These are phyloP conservation scores for Penicillium brevicompactum DNA, from an alignment of 2,329 filamentous ascomycete species.

Conservation along the genomic window DNA sequence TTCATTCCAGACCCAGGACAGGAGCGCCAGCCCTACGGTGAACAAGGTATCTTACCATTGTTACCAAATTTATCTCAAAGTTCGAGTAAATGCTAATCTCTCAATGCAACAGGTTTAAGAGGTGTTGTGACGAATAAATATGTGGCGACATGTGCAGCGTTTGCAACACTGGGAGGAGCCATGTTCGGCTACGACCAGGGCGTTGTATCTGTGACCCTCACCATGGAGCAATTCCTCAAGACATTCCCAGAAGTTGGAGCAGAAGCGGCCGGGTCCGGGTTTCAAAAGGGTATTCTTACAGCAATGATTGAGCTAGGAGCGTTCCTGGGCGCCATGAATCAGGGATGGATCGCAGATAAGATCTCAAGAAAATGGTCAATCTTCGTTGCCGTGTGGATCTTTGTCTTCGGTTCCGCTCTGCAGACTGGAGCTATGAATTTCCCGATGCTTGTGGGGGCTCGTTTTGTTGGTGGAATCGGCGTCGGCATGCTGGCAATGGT, in stretches of 20 bases:
- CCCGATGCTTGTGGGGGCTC: constrained; percentile 52
- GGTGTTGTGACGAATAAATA: constrained; percentile 52
- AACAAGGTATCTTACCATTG: not conserved
- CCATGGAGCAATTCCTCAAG: constrained; percentile 54
- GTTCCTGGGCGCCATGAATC: constrained; percentile 46
- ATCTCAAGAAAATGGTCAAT: constrained; percentile 56
- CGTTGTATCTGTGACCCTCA: constrained; percentile 48
- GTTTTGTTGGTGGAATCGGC: constrained; percentile 42
- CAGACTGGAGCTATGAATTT: constrained; percentile 54
- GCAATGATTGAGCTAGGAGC: constrained; percentile 58
- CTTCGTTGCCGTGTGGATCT: constrained; percentile 53
- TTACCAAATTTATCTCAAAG: not conserved
- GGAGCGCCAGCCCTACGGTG: constrained; percentile 2
- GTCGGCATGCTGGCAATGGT: constrained; percentile 41
- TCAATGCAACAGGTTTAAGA: constrained; percentile 37
- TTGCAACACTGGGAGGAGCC: constrained; percentile 51
- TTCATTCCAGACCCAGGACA: not conserved
- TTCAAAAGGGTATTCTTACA: constrained; percentile 49
- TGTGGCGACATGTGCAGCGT: constrained; percentile 52
- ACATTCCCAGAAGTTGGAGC: constrained; percentile 46
- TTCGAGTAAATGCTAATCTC: not conserved
- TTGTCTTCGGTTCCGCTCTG: constrained; percentile 52
- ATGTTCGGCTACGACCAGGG: constrained; percentile 53
- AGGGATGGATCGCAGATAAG: constrained; percentile 54
- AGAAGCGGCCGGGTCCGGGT: constrained; percentile 38